Conservation (phyloP, 2,329 filamentous ascomycete genomes). For the Scedosporium aurantiacum region DNA sequence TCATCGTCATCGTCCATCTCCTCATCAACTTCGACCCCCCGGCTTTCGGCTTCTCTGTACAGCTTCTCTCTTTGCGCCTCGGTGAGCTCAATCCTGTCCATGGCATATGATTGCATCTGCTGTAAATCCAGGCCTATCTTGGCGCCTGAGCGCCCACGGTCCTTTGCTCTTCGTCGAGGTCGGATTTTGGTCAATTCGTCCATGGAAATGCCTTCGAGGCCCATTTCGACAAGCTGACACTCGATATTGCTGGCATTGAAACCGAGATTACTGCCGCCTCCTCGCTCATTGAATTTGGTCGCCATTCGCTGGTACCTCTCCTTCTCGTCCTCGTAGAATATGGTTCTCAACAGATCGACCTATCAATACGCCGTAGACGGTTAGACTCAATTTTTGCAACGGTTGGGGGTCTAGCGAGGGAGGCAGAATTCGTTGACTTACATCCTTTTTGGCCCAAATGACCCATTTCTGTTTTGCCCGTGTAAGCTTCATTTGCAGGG, state of each 20-base stretch:
- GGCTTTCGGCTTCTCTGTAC: slow-evolving; percentile 4
- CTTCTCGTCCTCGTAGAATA: slow-evolving; percentile 29
- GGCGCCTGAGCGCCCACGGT: slow-evolving; percentile 10
- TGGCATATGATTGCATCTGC: slow-evolving; percentile 3
- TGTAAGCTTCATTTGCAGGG: slow-evolving; percentile 45
- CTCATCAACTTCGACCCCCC: not conserved
- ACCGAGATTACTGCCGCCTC: slow-evolving; percentile 36
- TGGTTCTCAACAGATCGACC: slow-evolving; percentile 29
- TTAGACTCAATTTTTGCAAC: not conserved
- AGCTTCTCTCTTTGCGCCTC: slow-evolving; percentile 4
- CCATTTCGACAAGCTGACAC: slow-evolving; percentile 35
- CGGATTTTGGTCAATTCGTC: slow-evolving; percentile 25
- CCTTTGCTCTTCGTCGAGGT: slow-evolving; percentile 30
- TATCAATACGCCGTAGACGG: slow-evolving; percentile 13
- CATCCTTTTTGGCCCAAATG: slow-evolving; percentile 37
- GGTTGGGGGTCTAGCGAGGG: not conserved
- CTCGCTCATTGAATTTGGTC: slow-evolving; percentile 34
- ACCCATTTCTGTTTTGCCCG: slow-evolving; percentile 37
- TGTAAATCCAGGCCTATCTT: not conserved
- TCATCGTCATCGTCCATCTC: not conserved
- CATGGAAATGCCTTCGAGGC: slow-evolving; percentile 30
- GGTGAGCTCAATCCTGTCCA: not conserved
- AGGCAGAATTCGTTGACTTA: slow-evolving; percentile 21
- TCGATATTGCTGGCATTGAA: slow-evolving; percentile 40
- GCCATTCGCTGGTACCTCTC: slow-evolving; percentile 31